These are phyloP conservation scores for Cladophialophora exuberans DNA, from an alignment of 2,329 filamentous ascomycete genomes.

Conservation along the genomic window DNA sequence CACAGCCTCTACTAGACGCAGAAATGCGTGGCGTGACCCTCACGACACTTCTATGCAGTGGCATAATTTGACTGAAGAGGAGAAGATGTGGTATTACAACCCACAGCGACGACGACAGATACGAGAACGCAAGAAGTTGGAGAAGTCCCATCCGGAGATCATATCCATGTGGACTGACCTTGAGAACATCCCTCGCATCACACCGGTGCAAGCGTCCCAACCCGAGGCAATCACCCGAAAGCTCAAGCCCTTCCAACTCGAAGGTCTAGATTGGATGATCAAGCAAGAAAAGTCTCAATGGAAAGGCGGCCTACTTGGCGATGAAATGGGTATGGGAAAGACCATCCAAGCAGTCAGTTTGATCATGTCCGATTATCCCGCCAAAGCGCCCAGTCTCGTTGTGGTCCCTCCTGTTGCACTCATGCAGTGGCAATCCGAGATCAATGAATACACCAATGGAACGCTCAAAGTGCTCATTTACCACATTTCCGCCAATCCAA, in stretches of 20 bases:
- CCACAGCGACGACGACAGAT: constrained; percentile 34
- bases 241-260: constrained; percentile 90
- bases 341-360: constrained; percentile 97
- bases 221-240: constrained; percentile 77
- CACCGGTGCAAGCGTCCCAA: constrained; percentile 67
- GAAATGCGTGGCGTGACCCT: not conserved
- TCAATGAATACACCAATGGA: constrained; percentile 78
- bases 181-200: constrained; percentile 68
- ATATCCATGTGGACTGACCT: constrained; percentile 83
- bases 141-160: constrained; percentile 76
- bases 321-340: constrained; percentile 99
- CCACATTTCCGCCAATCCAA: constrained; percentile 77
- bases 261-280: constrained; percentile 93
- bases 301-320: constrained; percentile 87
- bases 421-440: constrained; percentile 92
- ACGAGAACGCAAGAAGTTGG: constrained; percentile 69
- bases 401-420: constrained; percentile 90
- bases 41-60: constrained; percentile 4
- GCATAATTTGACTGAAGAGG: constrained; percentile 1
- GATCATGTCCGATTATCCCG: constrained; percentile 96
- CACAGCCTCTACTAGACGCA: not conserved
- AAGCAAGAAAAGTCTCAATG: constrained; percentile 84
- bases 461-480: constrained; percentile 88
- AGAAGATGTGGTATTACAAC: constrained; percentile 3
- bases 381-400: constrained; percentile 79